Percentiles rank a stretch among this genome's conserved stretches.
Conservation (phyloP, 2,329 filamentous ascomycete species). For the Colletotrichum sp. region DNA sequence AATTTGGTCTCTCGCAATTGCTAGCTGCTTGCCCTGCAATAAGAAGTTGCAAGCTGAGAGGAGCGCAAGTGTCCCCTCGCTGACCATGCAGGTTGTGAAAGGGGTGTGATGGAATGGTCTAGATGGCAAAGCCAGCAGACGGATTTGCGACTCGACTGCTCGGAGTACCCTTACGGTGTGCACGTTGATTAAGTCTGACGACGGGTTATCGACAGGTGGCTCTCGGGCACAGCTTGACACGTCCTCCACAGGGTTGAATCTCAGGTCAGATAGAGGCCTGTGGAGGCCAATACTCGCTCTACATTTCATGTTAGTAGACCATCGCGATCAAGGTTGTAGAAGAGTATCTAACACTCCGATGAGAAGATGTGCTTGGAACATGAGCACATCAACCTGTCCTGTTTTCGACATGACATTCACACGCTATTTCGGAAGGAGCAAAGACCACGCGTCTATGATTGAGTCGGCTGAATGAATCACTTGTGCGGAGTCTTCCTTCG, state of each 20-base stretch:
- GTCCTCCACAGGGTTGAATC: slow-evolving; percentile 40
- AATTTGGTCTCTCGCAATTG: slow-evolving; percentile 44
- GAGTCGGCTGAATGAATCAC: slow-evolving; percentile 39
- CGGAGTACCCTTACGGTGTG: slow-evolving; percentile 44
- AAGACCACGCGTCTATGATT: slow-evolving; percentile 40
- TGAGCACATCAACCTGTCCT: slow-evolving; percentile 33
- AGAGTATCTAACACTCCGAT: slow-evolving; percentile 26
- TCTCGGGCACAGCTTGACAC: slow-evolving; percentile 40
- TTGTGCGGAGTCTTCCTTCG: slow-evolving; percentile 27
- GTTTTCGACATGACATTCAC: slow-evolving; percentile 34
- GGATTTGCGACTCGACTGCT: slow-evolving; percentile 41
- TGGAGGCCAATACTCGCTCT: slow-evolving; percentile 41
- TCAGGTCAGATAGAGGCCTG: slow-evolving; percentile 42
- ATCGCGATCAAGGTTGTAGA: neutral
- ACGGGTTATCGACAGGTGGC: slow-evolving; percentile 19
- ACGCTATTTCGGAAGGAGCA: slow-evolving; percentile 38
- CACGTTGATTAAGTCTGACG: slow-evolving; percentile 34
- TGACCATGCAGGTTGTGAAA: slow-evolving; percentile 46
- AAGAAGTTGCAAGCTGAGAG: slow-evolving; percentile 41
- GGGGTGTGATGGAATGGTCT: slow-evolving; percentile 40
- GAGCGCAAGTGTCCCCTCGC: slow-evolving; percentile 37
- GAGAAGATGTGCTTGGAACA: slow-evolving; percentile 31
- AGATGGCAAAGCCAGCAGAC: slow-evolving; percentile 39
- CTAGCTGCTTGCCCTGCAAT: slow-evolving; percentile 34
- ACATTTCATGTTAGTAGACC: neutral